Evolutionary conservation across 2,329 filamentous ascomycete species (phyloP), one percentile per base, ranked within the genome.

Genomic region (Leptographium radiaticola): DNA sequence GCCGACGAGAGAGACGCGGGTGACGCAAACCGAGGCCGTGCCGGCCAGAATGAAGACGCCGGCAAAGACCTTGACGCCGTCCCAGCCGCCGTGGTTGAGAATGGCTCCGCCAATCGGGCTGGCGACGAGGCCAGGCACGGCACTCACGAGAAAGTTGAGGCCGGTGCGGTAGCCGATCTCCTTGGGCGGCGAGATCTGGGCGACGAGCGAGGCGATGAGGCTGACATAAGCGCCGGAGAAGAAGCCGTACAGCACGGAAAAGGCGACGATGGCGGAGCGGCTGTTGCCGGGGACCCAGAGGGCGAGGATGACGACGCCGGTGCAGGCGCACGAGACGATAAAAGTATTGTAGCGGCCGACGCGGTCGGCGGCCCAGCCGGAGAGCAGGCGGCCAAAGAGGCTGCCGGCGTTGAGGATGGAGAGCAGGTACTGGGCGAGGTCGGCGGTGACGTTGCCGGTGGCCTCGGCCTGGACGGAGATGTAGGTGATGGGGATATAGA

Each of bases 131-230:
- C 74, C 76, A 0, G 73, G 75, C 31, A 81, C 62, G 15, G 72
- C 70, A n/a, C 74, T 65, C 13, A 75, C 63, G 15, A 72, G 71
- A 60, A 79, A 80, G 49, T 75, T 67, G 0, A 72, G 70, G 0
- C 79, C 79, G 2, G 71, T 75, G 8, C 77, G 69, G 12, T 76
- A 71, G 2, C 79, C 80, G 10, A 82, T 74, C 60, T 79, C 71
- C 2, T 69, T 65, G 53, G 77, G 67, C 38, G 77, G 75, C 2
- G 74, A 77, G 55, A 84, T 77, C 58, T 83, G 75, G 1, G 66
- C 67, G 6, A 71, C 61, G 2, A 73, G 64, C 1, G 69, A 65
- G 9, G 65, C 63, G 12, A 68, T 62, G 5, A 73, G 61, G 11
- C 68, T 67, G 16, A 72, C 62, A 53, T 69, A 71, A 16, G 69